Conservation (phyloP, 2,329 filamentous ascomycete genomes). For the Aureobasidium sp. region DNA sequence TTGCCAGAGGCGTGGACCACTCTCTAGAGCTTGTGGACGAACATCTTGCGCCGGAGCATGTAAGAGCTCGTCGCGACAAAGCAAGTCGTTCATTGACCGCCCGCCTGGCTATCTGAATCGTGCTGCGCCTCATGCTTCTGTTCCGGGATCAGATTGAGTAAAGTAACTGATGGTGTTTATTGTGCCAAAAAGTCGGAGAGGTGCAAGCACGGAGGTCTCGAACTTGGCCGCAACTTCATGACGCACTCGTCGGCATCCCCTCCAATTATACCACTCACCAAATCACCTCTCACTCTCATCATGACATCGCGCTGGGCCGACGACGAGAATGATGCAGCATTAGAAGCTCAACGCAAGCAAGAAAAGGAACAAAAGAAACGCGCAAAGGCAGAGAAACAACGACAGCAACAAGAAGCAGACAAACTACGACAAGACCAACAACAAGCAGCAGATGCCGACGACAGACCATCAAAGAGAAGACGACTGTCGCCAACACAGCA, state of each 20-base stretch:
- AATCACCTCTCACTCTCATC: not conserved
- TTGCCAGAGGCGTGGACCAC: constrained; percentile 95
- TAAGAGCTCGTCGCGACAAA: not conserved
- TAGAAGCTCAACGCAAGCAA: constrained; percentile 75
- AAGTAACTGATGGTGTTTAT: constrained; percentile 4
- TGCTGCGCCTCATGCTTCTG: constrained; percentile 19
- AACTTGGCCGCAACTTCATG: constrained; percentile 20
- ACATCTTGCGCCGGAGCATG: constrained; percentile 42
- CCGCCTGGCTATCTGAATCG: constrained; percentile 8
- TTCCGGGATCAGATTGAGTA: constrained; percentile 15
- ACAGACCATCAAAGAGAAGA: constrained; percentile 62
- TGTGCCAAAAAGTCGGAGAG: constrained; percentile 2
- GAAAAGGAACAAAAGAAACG: constrained; percentile 94
- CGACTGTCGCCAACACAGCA: constrained; percentile 64
- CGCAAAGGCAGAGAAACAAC: constrained; percentile 83
- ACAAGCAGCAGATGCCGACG: constrained; percentile 24
- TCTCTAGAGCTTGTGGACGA: constrained; percentile 56
- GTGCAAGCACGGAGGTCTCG: constrained; percentile 15
- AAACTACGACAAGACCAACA: constrained; percentile 32
- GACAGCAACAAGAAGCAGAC: constrained; percentile 65
- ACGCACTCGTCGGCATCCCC: not conserved
- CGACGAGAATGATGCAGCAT: constrained; percentile 80
- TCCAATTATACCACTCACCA: not conserved
- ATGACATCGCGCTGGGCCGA: constrained; percentile 85
- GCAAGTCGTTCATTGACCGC: not conserved